Evolutionary conservation across 305 asterid genomes (phyloP).

Genomic region (Rubia peregrina): DNA sequence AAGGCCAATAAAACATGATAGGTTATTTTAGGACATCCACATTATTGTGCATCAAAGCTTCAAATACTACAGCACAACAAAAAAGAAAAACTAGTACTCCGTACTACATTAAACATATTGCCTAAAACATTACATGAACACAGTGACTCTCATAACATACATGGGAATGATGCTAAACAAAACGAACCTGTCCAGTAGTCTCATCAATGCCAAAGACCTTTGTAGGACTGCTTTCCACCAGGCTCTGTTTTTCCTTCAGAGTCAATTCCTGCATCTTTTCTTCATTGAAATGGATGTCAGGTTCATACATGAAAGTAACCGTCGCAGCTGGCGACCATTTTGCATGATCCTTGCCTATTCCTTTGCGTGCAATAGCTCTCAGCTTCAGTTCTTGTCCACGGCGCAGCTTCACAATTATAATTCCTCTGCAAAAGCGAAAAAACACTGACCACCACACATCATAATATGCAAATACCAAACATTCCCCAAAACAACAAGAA

Average conservation of each 20-base stretch:
- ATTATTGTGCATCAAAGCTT: background rate
- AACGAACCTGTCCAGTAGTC: slow-evolving; percentile 56
- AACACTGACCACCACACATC: background rate
- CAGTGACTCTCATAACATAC: background rate
- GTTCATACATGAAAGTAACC: slow-evolving; percentile 95
- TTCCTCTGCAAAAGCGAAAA: slow-evolving; percentile 46
- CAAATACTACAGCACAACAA: background rate
- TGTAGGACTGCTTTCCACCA: slow-evolving; percentile 92
- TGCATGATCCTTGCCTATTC: slow-evolving; percentile 21
- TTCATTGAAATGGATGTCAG: slow-evolving; percentile 82
- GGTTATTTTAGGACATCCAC: background rate
- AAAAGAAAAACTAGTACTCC: background rate
- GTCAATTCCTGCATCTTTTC: slow-evolving; percentile 74
- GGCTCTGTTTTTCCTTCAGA: slow-evolving; percentile 52
- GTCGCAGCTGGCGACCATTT: slow-evolving; percentile 98
- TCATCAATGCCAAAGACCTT: slow-evolving; percentile 69
- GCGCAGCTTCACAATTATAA: slow-evolving; percentile 92
- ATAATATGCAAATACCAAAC: background rate
- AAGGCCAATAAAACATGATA: background rate
- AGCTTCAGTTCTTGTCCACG: slow-evolving; percentile 85
- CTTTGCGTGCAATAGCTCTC: slow-evolving; percentile 96
- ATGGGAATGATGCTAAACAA: background rate
- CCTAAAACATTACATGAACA: background rate
- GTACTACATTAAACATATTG: background rate
- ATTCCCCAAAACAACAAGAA: background rate